A percentile compares a stretch with the other conserved stretches of the same genome.
phyloP scores from a whole-genome alignment of 331 rosid genomes.

The Pyracantha coccinea region DNA sequence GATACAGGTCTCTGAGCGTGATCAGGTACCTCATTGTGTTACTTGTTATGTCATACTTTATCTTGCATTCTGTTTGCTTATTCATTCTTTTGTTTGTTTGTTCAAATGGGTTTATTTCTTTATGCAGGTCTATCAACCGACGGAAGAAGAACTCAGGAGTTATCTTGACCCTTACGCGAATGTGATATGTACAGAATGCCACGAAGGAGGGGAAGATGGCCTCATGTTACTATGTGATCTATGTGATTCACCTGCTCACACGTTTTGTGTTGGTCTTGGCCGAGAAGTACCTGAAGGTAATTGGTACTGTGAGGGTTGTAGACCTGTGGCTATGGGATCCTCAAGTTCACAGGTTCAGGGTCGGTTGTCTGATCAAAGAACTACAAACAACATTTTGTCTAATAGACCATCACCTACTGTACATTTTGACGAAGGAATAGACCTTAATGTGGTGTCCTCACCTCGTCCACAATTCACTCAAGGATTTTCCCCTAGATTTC shows the following conservation, averaged over 20 bases:
- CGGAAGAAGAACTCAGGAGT: slow-evolving; percentile 94
- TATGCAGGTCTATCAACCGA: slow-evolving; percentile 81
- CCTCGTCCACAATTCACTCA: slow-evolving; percentile 37
- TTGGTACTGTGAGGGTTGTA: slow-evolving; percentile 88
- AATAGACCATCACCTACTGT: slow-evolving; percentile 33
- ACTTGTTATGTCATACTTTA: not conserved
- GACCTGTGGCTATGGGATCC: slow-evolving; percentile 66
- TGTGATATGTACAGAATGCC: slow-evolving; percentile 80
- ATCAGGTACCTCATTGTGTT: slow-evolving; percentile 50
- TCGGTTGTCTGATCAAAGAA: slow-evolving; percentile 39
- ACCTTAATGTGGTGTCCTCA: slow-evolving; percentile 59
- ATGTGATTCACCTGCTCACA: slow-evolving; percentile 94
- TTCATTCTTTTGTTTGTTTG: not conserved
- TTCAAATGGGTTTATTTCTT: slow-evolving; percentile 9
- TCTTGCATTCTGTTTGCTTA: slow-evolving; percentile 9
- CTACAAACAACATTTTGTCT: slow-evolving; percentile 30
- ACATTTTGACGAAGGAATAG: slow-evolving; percentile 33
- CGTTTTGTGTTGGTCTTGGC: slow-evolving; percentile 89
- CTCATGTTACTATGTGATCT: slow-evolving; percentile 90
- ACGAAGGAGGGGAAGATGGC: slow-evolving; percentile 85
- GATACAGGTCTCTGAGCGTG: slow-evolving; percentile 81
- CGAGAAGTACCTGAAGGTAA: slow-evolving; percentile 80
- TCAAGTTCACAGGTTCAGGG: slow-evolving; percentile 61
- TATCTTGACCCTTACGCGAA: slow-evolving; percentile 83
- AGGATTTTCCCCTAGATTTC: slow-evolving; percentile 59